These are phyloP conservation scores for Alliaria petiolata DNA, from an alignment of 345 rosid species.

Conservation along the genomic window DNA sequence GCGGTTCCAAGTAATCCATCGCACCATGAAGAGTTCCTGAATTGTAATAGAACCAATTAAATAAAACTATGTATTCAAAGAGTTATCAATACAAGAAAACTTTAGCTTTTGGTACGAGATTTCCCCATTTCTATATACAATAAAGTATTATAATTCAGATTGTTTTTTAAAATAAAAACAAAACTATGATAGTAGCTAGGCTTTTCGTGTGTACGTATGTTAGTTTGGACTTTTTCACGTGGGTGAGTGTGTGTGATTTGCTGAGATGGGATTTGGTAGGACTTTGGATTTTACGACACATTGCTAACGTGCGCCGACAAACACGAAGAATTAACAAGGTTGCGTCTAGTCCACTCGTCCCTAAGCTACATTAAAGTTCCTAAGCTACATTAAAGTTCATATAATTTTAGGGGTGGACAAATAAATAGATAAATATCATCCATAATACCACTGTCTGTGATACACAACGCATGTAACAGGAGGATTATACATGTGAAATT, in stretches of 20 bases:
- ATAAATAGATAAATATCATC: not conserved
- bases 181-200: no score
- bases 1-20: constrained; percentile 33
- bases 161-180: no score
- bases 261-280: not conserved
- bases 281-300: not conserved
- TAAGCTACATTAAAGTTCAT: not conserved
- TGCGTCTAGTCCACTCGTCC: constrained; percentile 7
- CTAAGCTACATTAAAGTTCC: not conserved
- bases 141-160: no score
- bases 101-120: no score
- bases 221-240: not conserved
- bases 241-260: not conserved
- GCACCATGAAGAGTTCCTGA: constrained; percentile 30
- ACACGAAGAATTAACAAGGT: not conserved
- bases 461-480: not conserved
- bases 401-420: not conserved
- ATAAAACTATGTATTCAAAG: not conserved
- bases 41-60: not conserved
- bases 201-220: no score
- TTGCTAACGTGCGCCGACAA: constrained; percentile 5
- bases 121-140: no score
- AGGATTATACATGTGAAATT: not conserved
- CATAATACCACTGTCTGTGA: not conserved
- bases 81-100: not conserved